Conservation (phyloP, 2,329 filamentous ascomycete species). For the Endoconidiophora laricicola region DNA sequence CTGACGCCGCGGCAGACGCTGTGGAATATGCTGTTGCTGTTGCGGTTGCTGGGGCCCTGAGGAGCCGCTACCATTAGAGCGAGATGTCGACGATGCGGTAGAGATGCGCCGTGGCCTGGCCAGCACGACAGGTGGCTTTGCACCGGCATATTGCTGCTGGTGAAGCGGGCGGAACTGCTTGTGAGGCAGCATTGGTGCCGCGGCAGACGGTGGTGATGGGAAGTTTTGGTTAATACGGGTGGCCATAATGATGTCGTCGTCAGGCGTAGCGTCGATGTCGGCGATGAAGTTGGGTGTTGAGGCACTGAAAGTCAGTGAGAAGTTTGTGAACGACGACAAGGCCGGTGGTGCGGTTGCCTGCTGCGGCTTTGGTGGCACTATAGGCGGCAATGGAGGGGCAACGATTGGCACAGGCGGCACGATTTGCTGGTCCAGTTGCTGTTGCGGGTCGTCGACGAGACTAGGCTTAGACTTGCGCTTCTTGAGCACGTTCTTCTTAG, state of each 20-base stretch:
- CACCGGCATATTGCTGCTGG: neutral
- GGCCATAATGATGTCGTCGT: neutral
- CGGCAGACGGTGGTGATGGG: neutral
- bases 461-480: slow-evolving; percentile 5
- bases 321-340: too few relatives aligned
- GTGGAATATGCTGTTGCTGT: slow-evolving; percentile 13
- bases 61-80: neutral
- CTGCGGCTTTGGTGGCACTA: neutral
- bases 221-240: slow-evolving; percentile 4
- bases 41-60: neutral
- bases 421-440: slow-evolving; percentile 1
- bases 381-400: slow-evolving; percentile 1
- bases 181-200: neutral
- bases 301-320: neutral
- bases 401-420: neutral
- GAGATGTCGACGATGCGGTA: slow-evolving; percentile 8
- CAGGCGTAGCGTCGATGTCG: neutral
- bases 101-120: slow-evolving; percentile 25
- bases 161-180: neutral
- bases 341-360: neutral
- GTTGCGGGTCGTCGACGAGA: neutral
- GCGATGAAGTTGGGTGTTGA: neutral
- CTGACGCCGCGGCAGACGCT: slow-evolving; percentile 19
- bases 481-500: slow-evolving; percentile 1
- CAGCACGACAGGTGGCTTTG: slow-evolving; percentile 14